Evolutionary conservation across 1,139 yeast genomes (phyloP).

Genomic region (Nakaseomyces nivariensis): DNA sequence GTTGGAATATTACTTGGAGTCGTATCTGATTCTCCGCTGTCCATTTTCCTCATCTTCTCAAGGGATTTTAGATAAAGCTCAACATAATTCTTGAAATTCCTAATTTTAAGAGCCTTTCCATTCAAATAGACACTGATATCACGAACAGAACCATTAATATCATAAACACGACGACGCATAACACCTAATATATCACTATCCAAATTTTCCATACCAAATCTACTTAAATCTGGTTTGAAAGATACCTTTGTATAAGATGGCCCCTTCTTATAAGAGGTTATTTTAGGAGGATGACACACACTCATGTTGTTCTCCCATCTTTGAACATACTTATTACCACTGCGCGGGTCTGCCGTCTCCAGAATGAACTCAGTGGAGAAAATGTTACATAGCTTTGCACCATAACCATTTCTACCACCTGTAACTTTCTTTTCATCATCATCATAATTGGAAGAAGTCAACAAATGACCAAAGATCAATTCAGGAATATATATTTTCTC

Average conservation of each 20-base stretch:
- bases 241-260: constrained; percentile 79
- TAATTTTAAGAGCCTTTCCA: constrained; percentile 59
- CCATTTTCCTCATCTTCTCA: constrained; percentile 33
- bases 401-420: constrained; percentile 98
- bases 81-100: constrained; percentile 75
- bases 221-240: constrained; percentile 77
- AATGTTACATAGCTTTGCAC: constrained; percentile 92
- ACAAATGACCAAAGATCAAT: constrained; percentile 86
- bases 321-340: constrained; percentile 60
- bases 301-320: constrained; percentile 86
- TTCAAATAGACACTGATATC: constrained; percentile 74
- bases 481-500: constrained; percentile 94
- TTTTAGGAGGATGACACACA: constrained; percentile 63
- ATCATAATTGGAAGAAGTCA: constrained; percentile 93
- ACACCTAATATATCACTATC: constrained; percentile 81
- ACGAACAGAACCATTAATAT: constrained; percentile 88
- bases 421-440: constrained; percentile 93
- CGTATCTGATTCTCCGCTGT: constrained; percentile 31
- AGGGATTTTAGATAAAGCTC: constrained; percentile 81
- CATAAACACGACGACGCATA: constrained; percentile 87
- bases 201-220: constrained; percentile 73
- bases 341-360: constrained; percentile 76
- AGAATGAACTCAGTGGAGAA: constrained; percentile 79
- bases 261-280: constrained; percentile 41
- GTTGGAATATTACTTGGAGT: constrained; percentile 43